phyloP scores from a whole-genome alignment of 129 eudicot genomes.

The Saussurea involucrata region DNA sequence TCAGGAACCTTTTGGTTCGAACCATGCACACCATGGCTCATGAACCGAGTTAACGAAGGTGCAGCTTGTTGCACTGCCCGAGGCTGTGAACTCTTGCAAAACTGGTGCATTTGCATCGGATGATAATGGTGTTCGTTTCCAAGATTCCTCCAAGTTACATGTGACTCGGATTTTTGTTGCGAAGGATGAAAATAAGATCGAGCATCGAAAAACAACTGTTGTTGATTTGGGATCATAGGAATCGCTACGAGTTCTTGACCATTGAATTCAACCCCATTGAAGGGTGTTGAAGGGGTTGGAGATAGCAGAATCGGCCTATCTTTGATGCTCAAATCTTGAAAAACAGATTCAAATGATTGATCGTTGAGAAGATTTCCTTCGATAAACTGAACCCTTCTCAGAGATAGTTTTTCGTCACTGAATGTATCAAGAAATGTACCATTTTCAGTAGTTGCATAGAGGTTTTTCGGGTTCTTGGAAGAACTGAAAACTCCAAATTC shows the following conservation, averaged over 20 bases:
- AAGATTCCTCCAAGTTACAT: conserved; percentile 40
- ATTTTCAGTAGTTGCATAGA: conserved; percentile 27
- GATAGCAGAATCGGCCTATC: conserved; percentile 36
- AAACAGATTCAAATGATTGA: conserved; percentile 41
- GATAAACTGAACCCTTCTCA: conserved; percentile 28
- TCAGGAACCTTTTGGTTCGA: conserved; percentile 40
- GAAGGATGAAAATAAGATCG: conserved; percentile 32
- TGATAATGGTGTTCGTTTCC: conserved; percentile 34
- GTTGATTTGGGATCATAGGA: conserved; percentile 40
- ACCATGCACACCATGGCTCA: conserved; percentile 22
- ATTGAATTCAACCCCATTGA: conserved; percentile 27
- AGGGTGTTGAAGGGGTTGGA: conserved; percentile 27
- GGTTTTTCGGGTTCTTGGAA: conserved; percentile 28
- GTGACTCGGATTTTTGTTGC: conserved; percentile 37
- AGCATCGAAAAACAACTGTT: conserved; percentile 24
- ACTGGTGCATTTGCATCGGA: conserved; percentile 38
- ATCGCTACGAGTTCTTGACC: conserved; percentile 46
- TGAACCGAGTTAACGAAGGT: conserved; percentile 27
- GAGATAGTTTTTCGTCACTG: conserved; percentile 30
- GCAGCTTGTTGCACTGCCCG: conserved; percentile 18
- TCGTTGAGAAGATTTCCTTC: conserved; percentile 42
- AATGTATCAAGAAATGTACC: conserved; percentile 28
- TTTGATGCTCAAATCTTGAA: conserved; percentile 50
- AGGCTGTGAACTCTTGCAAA: conserved; percentile 39
- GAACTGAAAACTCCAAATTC: conserved; percentile 26